These are phyloP conservation scores for Zygnema cylindricum DNA, from an alignment of 139 green algal species.

Conservation along the genomic window DNA sequence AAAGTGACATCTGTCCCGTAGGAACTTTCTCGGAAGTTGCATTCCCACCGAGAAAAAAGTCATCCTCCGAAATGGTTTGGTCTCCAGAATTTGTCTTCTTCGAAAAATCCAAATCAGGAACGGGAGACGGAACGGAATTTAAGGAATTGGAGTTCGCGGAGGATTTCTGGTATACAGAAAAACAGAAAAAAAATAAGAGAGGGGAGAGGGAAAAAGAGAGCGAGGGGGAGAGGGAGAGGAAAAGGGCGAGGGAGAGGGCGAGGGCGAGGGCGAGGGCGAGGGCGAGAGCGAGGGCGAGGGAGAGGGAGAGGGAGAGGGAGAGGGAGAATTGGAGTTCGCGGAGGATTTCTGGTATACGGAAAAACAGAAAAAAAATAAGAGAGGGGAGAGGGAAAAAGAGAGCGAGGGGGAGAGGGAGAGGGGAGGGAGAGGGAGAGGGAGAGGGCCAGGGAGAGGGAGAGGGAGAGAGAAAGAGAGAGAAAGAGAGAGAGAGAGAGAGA, in stretches of 20 bases:
- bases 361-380: too few species aligned
- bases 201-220: background rate
- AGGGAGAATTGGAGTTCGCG: background rate
- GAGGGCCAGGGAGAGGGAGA: background rate
- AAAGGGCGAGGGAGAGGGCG: too few species aligned
- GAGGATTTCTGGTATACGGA: background rate
- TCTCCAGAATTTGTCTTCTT: too few species aligned
- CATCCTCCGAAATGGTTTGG: too few species aligned
- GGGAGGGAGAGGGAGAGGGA: background rate
- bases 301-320: background rate
- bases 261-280: background rate
- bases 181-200: background rate
- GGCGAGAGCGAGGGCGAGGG: too few species aligned
- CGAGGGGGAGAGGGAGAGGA: background rate
- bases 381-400: background rate
- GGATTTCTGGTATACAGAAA: background rate
- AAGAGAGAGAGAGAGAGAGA: background rate
- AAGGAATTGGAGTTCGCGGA: background rate
- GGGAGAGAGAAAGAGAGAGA: background rate
- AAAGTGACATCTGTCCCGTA: background rate
- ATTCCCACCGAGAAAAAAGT: background rate
- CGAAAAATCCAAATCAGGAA: too few species aligned
- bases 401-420: background rate
- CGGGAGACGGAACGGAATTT: background rate
- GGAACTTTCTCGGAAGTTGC: background rate